These are phyloP conservation scores for Wickerhamomyces mucosus DNA, from an alignment of 805 yeast genomes.

Conservation along the genomic window DNA sequence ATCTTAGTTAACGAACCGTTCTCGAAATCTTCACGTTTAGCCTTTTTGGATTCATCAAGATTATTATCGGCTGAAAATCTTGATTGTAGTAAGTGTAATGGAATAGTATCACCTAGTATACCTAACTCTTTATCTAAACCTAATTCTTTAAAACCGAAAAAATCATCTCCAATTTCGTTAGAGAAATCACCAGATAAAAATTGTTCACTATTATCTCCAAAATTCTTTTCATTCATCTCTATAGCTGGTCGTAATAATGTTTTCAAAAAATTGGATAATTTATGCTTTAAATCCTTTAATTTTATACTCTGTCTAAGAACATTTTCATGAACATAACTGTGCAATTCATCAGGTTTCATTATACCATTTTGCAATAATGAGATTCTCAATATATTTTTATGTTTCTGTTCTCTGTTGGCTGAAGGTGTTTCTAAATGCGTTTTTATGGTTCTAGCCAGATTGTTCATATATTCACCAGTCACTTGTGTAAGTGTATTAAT, in stretches of 20 bases:
- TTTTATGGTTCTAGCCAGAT: constrained; percentile 62
- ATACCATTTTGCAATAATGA: constrained; percentile 82
- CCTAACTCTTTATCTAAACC: constrained; percentile 92
- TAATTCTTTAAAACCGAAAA: constrained; percentile 91
- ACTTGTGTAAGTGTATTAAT: constrained; percentile 71
- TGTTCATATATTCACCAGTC: constrained; percentile 72
- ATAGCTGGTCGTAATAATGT: constrained; percentile 74
- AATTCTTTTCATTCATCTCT: constrained; percentile 61
- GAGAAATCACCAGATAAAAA: constrained; percentile 93
- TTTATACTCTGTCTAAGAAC: constrained; percentile 60
- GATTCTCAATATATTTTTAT: constrained; percentile 44
- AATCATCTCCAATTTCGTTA: constrained; percentile 90
- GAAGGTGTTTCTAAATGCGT: constrained; percentile 57
- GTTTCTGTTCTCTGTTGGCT: constrained; percentile 20
- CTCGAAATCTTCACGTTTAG: constrained; percentile 57
- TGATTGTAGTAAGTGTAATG: constrained; percentile 79
- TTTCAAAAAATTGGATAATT: constrained; percentile 62
- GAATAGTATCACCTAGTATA: constrained; percentile 74
- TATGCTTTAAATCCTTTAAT: constrained; percentile 55
- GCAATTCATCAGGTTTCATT: constrained; percentile 65
- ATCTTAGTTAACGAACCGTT: constrained; percentile 45
- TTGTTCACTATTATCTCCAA: constrained; percentile 87
- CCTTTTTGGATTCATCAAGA: constrained; percentile 32
- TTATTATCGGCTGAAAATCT: constrained; percentile 52
- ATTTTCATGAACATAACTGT: constrained; percentile 64